Conservation (phyloP, 306 rosid genomes). For the Sicyos baderoa region DNA sequence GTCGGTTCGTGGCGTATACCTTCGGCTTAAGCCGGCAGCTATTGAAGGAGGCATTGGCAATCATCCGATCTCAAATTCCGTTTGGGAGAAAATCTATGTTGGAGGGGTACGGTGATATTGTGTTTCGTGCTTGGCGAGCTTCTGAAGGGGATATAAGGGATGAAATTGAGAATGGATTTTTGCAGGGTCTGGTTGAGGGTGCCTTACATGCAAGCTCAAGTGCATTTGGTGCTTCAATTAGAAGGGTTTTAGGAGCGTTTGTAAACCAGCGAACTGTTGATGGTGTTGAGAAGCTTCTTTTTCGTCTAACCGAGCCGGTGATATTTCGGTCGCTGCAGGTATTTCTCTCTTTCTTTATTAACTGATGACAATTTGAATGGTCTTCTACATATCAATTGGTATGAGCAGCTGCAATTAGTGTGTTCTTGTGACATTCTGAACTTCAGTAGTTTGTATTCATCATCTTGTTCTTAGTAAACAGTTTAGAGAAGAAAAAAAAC, state of each 20-base stretch:
- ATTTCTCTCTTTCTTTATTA: conserved; percentile 9
- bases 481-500: not conserved
- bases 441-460: not conserved
- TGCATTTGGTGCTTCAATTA: conserved; percentile 53
- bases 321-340: conserved; percentile 91
- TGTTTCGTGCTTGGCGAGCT: conserved; percentile 82
- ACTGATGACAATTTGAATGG: not conserved
- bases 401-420: not conserved
- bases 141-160: conserved; percentile 34
- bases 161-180: conserved; percentile 58
- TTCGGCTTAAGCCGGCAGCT: conserved; percentile 62
- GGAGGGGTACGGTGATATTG: conserved; percentile 69
- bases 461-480: conserved; percentile 2
- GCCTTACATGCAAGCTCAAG: conserved; percentile 49
- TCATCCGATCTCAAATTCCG: conserved; percentile 78
- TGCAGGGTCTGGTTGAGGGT: conserved; percentile 72
- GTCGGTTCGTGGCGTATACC: conserved; percentile 56
- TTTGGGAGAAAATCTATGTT: conserved; percentile 83
- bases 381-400: not conserved
- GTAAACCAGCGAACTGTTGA: conserved; percentile 70
- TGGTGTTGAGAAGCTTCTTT: conserved; percentile 78
- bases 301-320: conserved; percentile 68
- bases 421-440: conserved; percentile 9
- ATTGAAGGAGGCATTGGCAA: conserved; percentile 61
- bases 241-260: conserved; percentile 72